Base-by-base conservation (phyloP, 2,329 filamentous ascomycete species). In the Aspergillus pseudonomiae region DNA sequence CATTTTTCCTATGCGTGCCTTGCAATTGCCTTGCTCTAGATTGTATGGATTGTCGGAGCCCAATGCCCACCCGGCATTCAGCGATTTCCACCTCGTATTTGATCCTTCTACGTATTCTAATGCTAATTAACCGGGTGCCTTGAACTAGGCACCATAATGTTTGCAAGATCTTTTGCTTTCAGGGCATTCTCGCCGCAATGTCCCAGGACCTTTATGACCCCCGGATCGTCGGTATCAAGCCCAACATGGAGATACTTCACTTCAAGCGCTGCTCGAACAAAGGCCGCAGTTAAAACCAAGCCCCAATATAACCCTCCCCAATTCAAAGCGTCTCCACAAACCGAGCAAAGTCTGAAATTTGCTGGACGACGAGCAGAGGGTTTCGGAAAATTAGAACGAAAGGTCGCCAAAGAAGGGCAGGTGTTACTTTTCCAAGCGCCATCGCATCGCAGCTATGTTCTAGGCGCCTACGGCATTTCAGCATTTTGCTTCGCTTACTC, bases 401-500 rank as follows among this genome's bases (percentile, higher is more conserved):
- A 82, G 63, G 82, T 92, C 43, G 84, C 86, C 16, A 79, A 80
- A 63, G 85, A 86, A 66, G 72, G 82, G n/a, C 78, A 81, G 1
- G 87, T 89, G 9, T 76, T 85, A 3, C 81, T 92, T 50, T 92
- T 91, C 79, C 82, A 89, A 70, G 84, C 85, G 1, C 87, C 87
- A 16, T 87, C 88, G 1, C 88, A 91, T 70, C 84, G 85, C 62
- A 82, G 83, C 77, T 90, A 88, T 75, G 83, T 89, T 65, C 73
- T 86, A 68, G 85, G 86, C 53, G 86, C 86, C 72, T 88, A 89
- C 75, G 75, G 79, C 16, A 83, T 86, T 30, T 85, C 85, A 2
- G 64, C 81, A 26, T 84, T 85, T 70, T 86, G 84, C 74, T 80
- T 86, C 62, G 68, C 75, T 43, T 87, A 84, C 70, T 81, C 83